phyloP scores from a whole-genome alignment of 2,329 filamentous ascomycete species.

The Alternaria metachromatica region DNA sequence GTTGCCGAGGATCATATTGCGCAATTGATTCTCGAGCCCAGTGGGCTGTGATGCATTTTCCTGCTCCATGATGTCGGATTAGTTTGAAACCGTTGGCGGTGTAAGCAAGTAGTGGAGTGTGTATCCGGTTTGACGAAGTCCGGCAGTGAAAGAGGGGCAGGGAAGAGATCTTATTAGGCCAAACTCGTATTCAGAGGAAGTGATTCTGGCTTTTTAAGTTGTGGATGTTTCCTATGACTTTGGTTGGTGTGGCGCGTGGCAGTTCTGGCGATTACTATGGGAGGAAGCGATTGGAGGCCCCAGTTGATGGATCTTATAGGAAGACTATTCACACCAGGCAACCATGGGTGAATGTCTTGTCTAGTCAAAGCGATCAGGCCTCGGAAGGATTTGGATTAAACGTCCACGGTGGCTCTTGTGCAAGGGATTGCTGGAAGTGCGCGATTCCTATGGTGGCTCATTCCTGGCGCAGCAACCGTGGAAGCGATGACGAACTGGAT shows the following conservation, averaged over 20 bases:
- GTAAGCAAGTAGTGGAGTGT: neutral
- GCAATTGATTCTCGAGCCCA: constrained; percentile 61
- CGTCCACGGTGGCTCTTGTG: neutral
- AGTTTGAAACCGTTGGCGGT: neutral
- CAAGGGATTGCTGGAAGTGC: neutral
- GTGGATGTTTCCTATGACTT: neutral
- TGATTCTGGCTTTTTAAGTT: neutral
- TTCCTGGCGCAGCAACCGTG: neutral
- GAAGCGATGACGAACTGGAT: neutral
- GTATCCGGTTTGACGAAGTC: neutral
- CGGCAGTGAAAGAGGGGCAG: neutral
- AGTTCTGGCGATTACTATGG: neutral
- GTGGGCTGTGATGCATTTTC: constrained; percentile 9
- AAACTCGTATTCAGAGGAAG: neutral
- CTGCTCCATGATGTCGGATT: constrained; percentile 27
- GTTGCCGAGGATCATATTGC: constrained; percentile 66
- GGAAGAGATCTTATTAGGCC: neutral
- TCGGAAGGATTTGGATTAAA: neutral
- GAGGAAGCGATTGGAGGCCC: neutral
- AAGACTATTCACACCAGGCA: neutral
- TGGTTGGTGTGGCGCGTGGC: neutral
- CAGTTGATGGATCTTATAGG: neutral
- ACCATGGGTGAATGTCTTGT: neutral
- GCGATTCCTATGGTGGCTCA: neutral
- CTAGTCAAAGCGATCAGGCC: neutral